Evolutionary conservation across 2,329 filamentous ascomycete species (phyloP).

Genomic region (Cercospora beticola): DNA sequence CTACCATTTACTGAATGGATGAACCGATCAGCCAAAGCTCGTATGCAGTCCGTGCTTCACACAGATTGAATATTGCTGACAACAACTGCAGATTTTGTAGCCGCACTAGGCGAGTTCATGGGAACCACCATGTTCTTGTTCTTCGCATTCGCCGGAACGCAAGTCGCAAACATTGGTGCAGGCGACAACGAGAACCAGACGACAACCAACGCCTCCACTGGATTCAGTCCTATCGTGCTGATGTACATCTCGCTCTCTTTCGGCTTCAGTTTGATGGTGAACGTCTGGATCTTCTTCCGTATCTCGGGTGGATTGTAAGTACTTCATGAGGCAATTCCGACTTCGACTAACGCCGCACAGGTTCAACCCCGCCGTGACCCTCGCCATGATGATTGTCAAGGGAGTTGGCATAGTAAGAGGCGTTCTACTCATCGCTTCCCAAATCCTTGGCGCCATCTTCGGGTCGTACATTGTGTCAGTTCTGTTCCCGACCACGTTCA

Average conservation of each 20-base stretch:
- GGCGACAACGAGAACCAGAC: conserved; percentile 22
- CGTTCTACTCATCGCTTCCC: conserved; percentile 37
- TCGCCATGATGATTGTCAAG: conserved; percentile 36
- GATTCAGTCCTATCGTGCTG: conserved; percentile 37
- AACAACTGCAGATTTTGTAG: conserved; percentile 31
- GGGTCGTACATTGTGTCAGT: conserved; percentile 38
- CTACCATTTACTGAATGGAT: conserved; percentile 37
- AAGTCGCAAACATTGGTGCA: conserved; percentile 44
- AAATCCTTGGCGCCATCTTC: conserved; percentile 42
- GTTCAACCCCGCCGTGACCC: conserved; percentile 40
- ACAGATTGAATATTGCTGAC: conserved; percentile 10
- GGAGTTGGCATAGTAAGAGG: conserved; percentile 39
- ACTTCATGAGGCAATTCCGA: background rate
- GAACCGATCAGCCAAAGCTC: conserved; percentile 34
- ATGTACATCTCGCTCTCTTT: conserved; percentile 44
- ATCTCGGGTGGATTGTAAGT: conserved; percentile 39
- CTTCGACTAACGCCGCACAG: conserved; percentile 7
- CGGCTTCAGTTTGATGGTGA: conserved; percentile 45
- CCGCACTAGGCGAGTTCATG: conserved; percentile 44
- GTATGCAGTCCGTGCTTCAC: conserved; percentile 18
- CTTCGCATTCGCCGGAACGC: conserved; percentile 48
- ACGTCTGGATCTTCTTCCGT: conserved; percentile 44
- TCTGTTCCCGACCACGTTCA: conserved; percentile 41
- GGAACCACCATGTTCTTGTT: conserved; percentile 50
- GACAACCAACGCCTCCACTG: conserved; percentile 31